Conservation (phyloP, 208 protist genomes). For the Leishmania arabica region DNA sequence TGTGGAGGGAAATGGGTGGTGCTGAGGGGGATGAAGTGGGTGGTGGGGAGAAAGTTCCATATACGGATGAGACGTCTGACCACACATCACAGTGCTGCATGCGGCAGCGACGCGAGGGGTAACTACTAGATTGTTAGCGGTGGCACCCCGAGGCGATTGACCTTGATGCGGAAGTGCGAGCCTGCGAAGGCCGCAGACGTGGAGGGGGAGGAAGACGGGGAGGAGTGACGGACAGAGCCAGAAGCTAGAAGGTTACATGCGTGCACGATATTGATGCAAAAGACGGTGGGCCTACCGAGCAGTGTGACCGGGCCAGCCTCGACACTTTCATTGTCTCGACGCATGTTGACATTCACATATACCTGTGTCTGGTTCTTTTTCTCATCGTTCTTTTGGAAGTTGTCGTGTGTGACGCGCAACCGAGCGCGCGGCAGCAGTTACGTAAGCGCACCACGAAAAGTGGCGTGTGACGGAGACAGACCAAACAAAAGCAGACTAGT, state of each 20-base stretch:
- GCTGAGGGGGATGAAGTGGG: no score
- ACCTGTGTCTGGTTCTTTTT: neutral
- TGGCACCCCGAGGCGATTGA: neutral
- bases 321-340: neutral
- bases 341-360: neutral
- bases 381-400: neutral
- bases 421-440: neutral
- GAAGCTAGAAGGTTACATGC: neutral
- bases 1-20: neutral
- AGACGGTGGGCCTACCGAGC: no score
- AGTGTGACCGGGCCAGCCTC: neutral
- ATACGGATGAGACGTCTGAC: neutral
- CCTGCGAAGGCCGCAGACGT: neutral
- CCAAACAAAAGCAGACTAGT: conserved; percentile 9
- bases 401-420: neutral
- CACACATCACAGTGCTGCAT: neutral
- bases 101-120: neutral
- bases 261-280: neutral
- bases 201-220: neutral
- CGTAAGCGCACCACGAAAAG: neutral
- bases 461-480: neutral
- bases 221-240: neutral
- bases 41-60: neutral
- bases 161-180: neutral
- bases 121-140: neutral